Evolutionary conservation across 306 rosid genomes (phyloP), one percentile per base, ranked within the genome.

Genomic region (Glycyrrhiza uralensis): DNA sequence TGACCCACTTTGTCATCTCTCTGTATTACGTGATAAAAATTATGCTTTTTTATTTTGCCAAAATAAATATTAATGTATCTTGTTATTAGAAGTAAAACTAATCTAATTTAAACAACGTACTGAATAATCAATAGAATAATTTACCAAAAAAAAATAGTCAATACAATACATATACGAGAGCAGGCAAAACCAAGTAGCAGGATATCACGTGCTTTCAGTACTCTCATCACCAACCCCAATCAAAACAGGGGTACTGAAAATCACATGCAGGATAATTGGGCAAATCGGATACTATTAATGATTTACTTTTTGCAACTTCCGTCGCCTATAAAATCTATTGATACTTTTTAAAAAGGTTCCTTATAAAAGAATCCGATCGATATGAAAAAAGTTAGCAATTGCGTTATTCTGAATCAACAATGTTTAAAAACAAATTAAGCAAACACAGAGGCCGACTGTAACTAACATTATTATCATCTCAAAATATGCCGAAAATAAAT

Each of bases 201-300:
- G 24, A 36, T 15, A 44, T 44, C 81, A 82, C 51, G 74, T 73
- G 83, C n/a, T 65, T 73, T 62, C 55, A 20, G 70, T 52, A 77
- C 74, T 32, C 55, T 33, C 4, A 54, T 72, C 69, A 3, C 74
- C 9, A 69, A 32, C 23, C 72, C 74, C 64, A 41, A 67, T 66
- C 65, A 61, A 68, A 76, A 15, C 23, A 2, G 9, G 22, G 66
- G 71, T 9, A 29, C 65, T 52, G 29, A 42, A 71, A 71, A 46
- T 76, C 82, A 77, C 76, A 52, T 60, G 69, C 52, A 3, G n/a
- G 36, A 12, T 69, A 33, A 54, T 75, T 52, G 14, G 2, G 23
- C 7, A 42, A 28, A 39, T 51, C 22, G 0, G 18, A 77, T 58
- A 55, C 46, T 4, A 39, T 12, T 51, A 12, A 26, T 52, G 47